Conservation (phyloP, 495 filamentous ascomycete species). For the Podospora tetraspora region DNA sequence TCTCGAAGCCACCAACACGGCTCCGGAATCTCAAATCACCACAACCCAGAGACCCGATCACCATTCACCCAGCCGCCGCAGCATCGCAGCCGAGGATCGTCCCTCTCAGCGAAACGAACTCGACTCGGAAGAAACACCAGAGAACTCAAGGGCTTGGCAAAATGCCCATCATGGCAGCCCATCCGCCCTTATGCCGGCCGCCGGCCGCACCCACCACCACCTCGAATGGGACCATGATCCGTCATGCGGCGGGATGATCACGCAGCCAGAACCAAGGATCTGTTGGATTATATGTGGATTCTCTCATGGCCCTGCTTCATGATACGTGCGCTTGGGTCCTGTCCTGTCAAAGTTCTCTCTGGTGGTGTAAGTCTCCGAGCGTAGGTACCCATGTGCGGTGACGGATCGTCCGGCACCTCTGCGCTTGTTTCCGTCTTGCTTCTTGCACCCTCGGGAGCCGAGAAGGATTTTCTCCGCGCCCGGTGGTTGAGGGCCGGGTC, state of each 20-base stretch:
- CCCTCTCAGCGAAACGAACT: conserved; percentile 16
- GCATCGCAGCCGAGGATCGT: background rate
- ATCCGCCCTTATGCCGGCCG: conserved; percentile 6
- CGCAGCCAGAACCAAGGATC: conserved; percentile 2
- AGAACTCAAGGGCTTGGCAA: conserved; percentile 1
- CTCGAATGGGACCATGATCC: conserved; percentile 14
- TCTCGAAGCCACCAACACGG: conserved; percentile 5
- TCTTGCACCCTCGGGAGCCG: background rate
- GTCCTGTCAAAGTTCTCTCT: background rate
- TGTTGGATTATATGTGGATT: background rate
- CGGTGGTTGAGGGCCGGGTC: background rate
- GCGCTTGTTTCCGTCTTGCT: background rate
- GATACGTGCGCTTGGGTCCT: background rate
- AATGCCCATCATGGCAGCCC: background rate
- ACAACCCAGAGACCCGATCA: background rate
- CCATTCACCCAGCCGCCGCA: background rate
- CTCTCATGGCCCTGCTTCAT: background rate
- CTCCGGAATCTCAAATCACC: background rate
- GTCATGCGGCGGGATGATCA: conserved; percentile 17
- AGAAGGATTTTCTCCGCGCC: background rate
- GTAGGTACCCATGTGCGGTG: too few relatives aligned
- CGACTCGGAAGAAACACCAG: background rate
- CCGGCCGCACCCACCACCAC: background rate
- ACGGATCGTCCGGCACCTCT: background rate
- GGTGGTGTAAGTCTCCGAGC: background rate